phyloP scores from a whole-genome alignment of 495 filamentous ascomycete genomes.

The Lasiosphaeria miniovina region DNA sequence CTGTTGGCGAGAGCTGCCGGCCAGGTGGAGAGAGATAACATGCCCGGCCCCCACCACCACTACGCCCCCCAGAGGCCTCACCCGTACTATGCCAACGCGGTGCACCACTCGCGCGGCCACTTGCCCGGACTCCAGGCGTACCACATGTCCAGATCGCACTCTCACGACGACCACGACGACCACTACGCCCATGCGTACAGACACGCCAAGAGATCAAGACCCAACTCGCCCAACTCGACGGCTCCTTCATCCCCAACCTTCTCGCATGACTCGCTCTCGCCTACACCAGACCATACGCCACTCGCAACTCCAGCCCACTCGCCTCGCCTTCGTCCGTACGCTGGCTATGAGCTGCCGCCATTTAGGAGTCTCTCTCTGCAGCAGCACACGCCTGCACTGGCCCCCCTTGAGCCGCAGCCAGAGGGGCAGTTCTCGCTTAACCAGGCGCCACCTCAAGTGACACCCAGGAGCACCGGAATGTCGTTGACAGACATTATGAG shows the following conservation, averaged over 20 bases:
- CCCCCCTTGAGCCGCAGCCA: constrained; percentile 83
- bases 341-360: constrained; percentile 70
- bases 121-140: constrained; percentile 80
- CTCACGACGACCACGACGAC: constrained; percentile 79
- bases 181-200: constrained; percentile 59
- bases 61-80: constrained; percentile 44
- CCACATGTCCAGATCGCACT: constrained; percentile 90
- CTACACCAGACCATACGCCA: constrained; percentile 94
- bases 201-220: constrained; percentile 80
- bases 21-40: constrained; percentile 74
- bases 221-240: constrained; percentile 90
- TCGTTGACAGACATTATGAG: constrained; percentile 92
- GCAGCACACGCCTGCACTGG: constrained; percentile 74
- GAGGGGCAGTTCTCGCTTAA: constrained; percentile 45
- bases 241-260: constrained; percentile 97
- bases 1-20: constrained; percentile 89
- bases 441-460: constrained; percentile 24
- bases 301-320: constrained; percentile 95
- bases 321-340: constrained; percentile 78
- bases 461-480: constrained; percentile 57
- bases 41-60: constrained; percentile 49
- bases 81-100: constrained; percentile 57
- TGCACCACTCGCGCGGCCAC: constrained; percentile 50
- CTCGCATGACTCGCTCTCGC: constrained; percentile 92
- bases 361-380: constrained; percentile 84